Evolutionary conservation across 768 basidiomycete species (phyloP).

Genomic region (Auriscalpium microsporum): DNA sequence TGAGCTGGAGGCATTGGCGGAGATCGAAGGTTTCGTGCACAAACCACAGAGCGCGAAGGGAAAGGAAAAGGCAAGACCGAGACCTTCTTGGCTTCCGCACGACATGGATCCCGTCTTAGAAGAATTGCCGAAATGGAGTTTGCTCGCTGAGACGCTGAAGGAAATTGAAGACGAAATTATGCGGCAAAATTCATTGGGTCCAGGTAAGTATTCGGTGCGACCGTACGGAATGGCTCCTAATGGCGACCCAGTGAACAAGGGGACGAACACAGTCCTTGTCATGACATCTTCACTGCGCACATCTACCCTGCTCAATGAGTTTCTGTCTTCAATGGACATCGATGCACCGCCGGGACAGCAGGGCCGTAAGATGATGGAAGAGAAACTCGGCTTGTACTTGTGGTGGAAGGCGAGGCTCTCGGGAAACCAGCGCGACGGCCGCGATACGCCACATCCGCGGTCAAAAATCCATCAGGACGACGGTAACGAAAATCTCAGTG

Average conservation of each 20-base stretch:
- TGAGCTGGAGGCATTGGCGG: constrained; percentile 66
- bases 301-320: constrained; percentile 68
- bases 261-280: constrained; percentile 71
- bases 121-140: constrained; percentile 90
- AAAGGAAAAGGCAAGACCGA: constrained; percentile 16
- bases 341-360: constrained; percentile 49
- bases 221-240: background rate
- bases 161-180: constrained; percentile 88
- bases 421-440: constrained; percentile 30
- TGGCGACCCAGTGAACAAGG: constrained; percentile 28
- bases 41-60: constrained; percentile 7
- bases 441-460: constrained; percentile 18
- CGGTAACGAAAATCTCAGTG: constrained; percentile 39
- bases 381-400: constrained; percentile 62
- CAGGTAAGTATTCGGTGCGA: constrained; percentile 1
- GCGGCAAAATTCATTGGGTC: constrained; percentile 39
- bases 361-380: constrained; percentile 74
- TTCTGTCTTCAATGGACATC: constrained; percentile 58
- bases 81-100: constrained; percentile 59
- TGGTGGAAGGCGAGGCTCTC: constrained; percentile 65
- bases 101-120: constrained; percentile 83
- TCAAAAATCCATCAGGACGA: constrained; percentile 18
- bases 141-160: constrained; percentile 75
- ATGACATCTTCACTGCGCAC: constrained; percentile 82
- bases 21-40: constrained; percentile 36